Percentiles rank a stretch among this genome's conserved stretches.
These are phyloP conservation scores for Xylariaceae sp. DNA, from an alignment of 2,329 filamentous ascomycete species.

Conservation along the genomic window DNA sequence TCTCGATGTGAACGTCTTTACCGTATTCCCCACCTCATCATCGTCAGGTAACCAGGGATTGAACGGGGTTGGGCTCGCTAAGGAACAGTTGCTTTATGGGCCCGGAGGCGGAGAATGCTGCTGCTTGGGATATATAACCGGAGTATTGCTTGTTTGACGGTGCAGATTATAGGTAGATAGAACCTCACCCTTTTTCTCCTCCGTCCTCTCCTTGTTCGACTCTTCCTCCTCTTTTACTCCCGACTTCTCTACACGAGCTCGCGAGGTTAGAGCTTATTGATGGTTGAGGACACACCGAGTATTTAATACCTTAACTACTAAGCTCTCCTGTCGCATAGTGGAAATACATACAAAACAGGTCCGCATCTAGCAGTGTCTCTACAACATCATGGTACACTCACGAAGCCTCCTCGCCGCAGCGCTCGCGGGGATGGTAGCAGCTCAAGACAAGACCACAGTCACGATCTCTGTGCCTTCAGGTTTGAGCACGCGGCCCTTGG, in stretches of 20 bases:
- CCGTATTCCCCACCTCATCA: constrained; percentile 7
- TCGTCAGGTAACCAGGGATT: neutral
- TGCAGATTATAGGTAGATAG: neutral
- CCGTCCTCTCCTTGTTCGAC: too few relatives aligned
- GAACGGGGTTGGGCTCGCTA: neutral
- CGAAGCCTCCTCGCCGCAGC: constrained; percentile 20
- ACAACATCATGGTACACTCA: constrained; percentile 14
- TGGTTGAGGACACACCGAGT: neutral
- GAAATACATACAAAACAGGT: neutral
- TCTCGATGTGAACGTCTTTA: constrained; percentile 6
- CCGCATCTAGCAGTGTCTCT: neutral
- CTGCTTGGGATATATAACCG: constrained; percentile 5
- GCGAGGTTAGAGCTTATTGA: neutral
- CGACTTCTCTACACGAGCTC: too few relatives aligned
- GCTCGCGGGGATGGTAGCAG: constrained; percentile 15
- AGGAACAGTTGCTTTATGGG: neutral
- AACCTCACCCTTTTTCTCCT: neutral
- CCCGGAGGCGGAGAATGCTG: neutral
- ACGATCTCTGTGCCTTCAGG: constrained; percentile 35
- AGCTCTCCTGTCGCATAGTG: neutral
- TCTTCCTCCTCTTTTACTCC: too few relatives aligned
- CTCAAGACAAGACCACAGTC: constrained; percentile 28
- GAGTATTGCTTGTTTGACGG: neutral
- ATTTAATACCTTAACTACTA: neutral
- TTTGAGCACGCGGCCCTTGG: constrained; percentile 37